Evolutionary conservation across 192 early-diverging fungal species (phyloP).

Genomic region (Mortierella hygrophila): DNA sequence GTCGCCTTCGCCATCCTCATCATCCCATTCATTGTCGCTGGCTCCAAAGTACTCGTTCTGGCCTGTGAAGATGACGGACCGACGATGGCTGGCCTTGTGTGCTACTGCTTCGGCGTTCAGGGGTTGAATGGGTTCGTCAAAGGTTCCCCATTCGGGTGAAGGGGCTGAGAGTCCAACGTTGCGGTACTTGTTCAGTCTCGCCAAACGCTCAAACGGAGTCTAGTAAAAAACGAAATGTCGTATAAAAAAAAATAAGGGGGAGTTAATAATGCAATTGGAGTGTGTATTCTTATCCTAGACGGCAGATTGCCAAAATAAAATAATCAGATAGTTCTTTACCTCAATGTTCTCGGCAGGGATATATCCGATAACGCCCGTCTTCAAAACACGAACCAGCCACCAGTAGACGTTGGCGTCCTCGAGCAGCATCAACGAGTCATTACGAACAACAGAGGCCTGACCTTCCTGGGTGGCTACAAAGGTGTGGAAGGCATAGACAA

Average conservation of each 20-base stretch:
- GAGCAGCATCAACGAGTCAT: conserved; percentile 82
- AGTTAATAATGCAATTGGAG: background rate
- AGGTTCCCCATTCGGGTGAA: conserved; percentile 43
- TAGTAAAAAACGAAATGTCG: conserved; percentile 13
- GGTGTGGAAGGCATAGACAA: conserved; percentile 89
- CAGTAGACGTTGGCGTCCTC: conserved; percentile 91
- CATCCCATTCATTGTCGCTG: conserved; percentile 38
- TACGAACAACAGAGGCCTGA: conserved; percentile 83
- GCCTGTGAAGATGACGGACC: conserved; percentile 33
- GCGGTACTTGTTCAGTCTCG: conserved; percentile 79
- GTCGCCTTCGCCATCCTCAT: conserved; percentile 40
- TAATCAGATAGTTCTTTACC: conserved; percentile 56
- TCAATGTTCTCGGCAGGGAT: conserved; percentile 93
- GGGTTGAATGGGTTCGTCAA: conserved; percentile 44
- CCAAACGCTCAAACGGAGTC: conserved; percentile 85
- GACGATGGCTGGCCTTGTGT: conserved; percentile 17
- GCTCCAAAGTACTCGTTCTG: conserved; percentile 45
- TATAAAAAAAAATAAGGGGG: background rate
- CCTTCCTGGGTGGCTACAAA: conserved; percentile 90
- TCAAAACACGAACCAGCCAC: conserved; percentile 80
- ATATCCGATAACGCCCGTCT: conserved; percentile 83
- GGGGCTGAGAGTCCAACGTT: conserved; percentile 70
- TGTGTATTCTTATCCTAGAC: background rate
- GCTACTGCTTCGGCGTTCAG: conserved; percentile 18
- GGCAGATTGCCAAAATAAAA: background rate